Conservation (phyloP, 1,284 basidiomycete species). For the Leccinum proliferum region DNA sequence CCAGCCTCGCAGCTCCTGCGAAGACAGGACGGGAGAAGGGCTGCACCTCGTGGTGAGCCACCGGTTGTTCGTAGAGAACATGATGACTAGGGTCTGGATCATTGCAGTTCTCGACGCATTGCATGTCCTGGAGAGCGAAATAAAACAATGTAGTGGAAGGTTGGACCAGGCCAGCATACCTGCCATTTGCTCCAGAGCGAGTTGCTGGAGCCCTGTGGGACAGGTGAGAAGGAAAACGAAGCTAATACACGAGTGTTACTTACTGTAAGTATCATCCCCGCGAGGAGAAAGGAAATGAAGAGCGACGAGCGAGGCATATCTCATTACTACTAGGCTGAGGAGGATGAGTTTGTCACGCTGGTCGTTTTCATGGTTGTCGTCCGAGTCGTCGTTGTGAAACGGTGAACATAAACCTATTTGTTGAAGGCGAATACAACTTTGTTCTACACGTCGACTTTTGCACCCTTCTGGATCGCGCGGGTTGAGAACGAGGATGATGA, state of each 20-base stretch:
- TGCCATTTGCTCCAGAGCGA: slow-evolving; percentile 80
- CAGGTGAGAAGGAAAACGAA: slow-evolving; percentile 2
- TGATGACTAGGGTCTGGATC: slow-evolving; percentile 49
- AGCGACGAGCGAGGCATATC: slow-evolving; percentile 44
- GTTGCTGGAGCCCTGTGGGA: slow-evolving; percentile 64
- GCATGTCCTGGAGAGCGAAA: slow-evolving; percentile 66
- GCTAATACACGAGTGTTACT: slow-evolving; percentile 10
- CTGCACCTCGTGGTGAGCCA: slow-evolving; percentile 51
- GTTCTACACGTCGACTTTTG: slow-evolving; percentile 17
- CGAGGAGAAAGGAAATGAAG: slow-evolving; percentile 50
- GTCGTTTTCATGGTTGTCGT: too few species aligned
- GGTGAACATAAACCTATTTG: too few species aligned
- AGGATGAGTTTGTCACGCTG: slow-evolving; percentile 10
- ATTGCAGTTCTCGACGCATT: slow-evolving; percentile 89
- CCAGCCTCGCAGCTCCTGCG: slow-evolving; percentile 57
- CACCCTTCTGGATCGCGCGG: slow-evolving; percentile 81
- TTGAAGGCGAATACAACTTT: too few species aligned
- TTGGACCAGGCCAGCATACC: slow-evolving; percentile 33
- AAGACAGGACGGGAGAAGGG: slow-evolving; percentile 36
- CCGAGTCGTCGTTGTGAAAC: slow-evolving; percentile 32
- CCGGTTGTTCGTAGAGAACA: slow-evolving; percentile 85
- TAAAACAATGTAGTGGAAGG: background rate
- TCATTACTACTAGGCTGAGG: background rate
- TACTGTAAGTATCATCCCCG: slow-evolving; percentile 79
- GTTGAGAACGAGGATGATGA: too few species aligned